Evolutionary conservation across 2,329 filamentous ascomycete species (phyloP), one percentile per base, ranked within the genome.

Genomic region (Monosporascus sp.): DNA sequence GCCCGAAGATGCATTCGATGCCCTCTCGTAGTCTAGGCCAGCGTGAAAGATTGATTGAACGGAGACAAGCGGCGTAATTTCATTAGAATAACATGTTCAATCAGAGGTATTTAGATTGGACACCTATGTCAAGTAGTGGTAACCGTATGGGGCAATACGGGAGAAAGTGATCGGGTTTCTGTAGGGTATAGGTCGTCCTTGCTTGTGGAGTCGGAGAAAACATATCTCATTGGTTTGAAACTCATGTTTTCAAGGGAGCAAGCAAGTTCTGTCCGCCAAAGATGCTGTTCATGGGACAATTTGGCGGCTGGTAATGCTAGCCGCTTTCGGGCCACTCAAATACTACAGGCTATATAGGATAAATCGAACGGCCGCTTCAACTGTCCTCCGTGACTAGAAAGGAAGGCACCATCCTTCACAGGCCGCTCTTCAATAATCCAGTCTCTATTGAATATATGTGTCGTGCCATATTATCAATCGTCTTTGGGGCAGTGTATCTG

Each of bases 281-380:
- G 50, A 45, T 46, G 24, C 37, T 26, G 40, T 53, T 41, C 31
- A 35, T 14, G 51, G 48, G 35, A 31, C 22, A 55, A 47, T 51
- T 48, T 47, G 53, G 54, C 48, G 52, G 35, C 49, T 49, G 57
- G 48, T 53, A 45, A 48, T 54, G 52, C 50, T 52, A 48, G 31
- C 26, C 52, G 37, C 50, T 49, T 43, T 57, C 48, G 6, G 31
- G 37, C 53, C 48, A 53, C 53, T 57, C 47, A 40, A 50, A 44
- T 52, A 17, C 27, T 61, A 62, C 48, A 65, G 62, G 60, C 63
- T 65, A 61, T 59, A 61, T 56, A 57, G 63, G 56, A 51, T 60
- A 60, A 59, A 58, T 27, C 26, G 17, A 14, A n/a, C 24, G 16
- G 11, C 11, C 43, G 31, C 43, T 14, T 46, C 17, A 7, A 19